Evolutionary conservation across 2,329 filamentous ascomycete genomes (phyloP), one percentile per base, ranked within the genome.

Genomic region (Sporothrix brasiliensis): DNA sequence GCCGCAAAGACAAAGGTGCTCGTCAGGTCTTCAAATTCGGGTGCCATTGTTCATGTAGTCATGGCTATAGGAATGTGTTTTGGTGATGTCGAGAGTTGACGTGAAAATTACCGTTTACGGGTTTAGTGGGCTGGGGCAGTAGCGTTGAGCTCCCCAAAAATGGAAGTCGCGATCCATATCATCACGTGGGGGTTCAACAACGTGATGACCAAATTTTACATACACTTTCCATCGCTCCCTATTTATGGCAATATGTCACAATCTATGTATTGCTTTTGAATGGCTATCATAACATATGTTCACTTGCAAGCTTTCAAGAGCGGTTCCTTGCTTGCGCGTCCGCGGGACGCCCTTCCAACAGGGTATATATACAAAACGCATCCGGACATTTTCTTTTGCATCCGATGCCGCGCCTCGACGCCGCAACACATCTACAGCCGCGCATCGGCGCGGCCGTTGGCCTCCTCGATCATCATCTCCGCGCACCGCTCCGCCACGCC

Each of bases 401-500:
- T n/a, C n/a, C n/a, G n/a, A n/a, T n/a, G n/a, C n/a, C n/a, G n/a
- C n/a, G n/a, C n/a, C n/a, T n/a, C n/a, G n/a, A n/a, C n/a, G n/a
- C n/a, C n/a, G n/a, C n/a, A n/a, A n/a, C 30, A 3, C 13, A 2
- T n/a, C n/a, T 67, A 74, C 70, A 74, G 44, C 52, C 67, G 53
- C 27, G 70, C 56, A 44, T 68, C 60, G 9, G 30, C 60, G 70
- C 75, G 69, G 34, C 71, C 71, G 7, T 88, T 88, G 71, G 87
- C 91, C 74, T 92, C 88, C 78, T 89, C 85, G 41, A 90, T 90
- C 78, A 97, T 90, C 79, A 97, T 80, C 84, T 97, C 93, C 0
- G 93, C 93, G 6, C 89, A 90, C 70, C 91, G 86, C 87, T 97
- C 93, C 9, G 92, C 93, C 76, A 96, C 88, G 68, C 88, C 90